These are phyloP conservation scores for Aspergillus baeticus DNA, from an alignment of 495 filamentous ascomycete species.

Conservation along the genomic window DNA sequence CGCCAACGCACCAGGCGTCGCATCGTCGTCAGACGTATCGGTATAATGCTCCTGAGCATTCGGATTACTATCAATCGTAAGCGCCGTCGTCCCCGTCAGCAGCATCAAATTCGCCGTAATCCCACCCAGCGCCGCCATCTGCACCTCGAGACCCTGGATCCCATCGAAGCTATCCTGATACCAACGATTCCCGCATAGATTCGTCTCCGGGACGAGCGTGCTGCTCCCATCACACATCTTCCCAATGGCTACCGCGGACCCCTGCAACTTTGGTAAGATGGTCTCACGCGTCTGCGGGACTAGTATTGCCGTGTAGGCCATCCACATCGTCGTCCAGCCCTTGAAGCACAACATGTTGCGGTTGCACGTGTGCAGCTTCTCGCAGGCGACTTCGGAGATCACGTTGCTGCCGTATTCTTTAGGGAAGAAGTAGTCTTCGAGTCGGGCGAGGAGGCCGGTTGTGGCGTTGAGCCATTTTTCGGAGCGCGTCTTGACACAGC, in stretches of 20 bases:
- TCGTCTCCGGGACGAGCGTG: too few relatives aligned
- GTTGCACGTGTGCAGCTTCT: slow-evolving; percentile 57
- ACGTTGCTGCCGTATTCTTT: slow-evolving; percentile 43
- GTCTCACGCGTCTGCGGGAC: slow-evolving; percentile 58
- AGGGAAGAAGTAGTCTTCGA: slow-evolving; percentile 55
- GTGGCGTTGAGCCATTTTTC: slow-evolving; percentile 53
- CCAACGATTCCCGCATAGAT: slow-evolving; percentile 68
- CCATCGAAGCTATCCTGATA: slow-evolving; percentile 60
- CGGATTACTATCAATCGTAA: too few relatives aligned
- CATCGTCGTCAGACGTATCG: too few relatives aligned
- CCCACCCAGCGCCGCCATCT: slow-evolving; percentile 33
- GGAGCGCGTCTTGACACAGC: slow-evolving; percentile 41
- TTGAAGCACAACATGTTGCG: slow-evolving; percentile 69
- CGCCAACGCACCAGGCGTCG: too few relatives aligned
- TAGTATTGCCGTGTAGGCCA: slow-evolving; percentile 57
- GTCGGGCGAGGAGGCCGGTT: slow-evolving; percentile 54
- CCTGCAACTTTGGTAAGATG: slow-evolving; percentile 62
- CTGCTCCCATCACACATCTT: slow-evolving; percentile 61
- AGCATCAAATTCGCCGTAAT: slow-evolving; percentile 49
- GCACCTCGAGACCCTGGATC: slow-evolving; percentile 47
- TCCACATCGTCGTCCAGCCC: slow-evolving; percentile 63
- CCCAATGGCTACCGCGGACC: slow-evolving; percentile 66
- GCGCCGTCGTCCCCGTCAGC: slow-evolving; percentile 16
- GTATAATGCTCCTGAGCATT: too few relatives aligned
- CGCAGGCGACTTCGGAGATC: slow-evolving; percentile 69